These are phyloP conservation scores for Cladosporium sp. DNA, from an alignment of 2,329 filamentous ascomycete genomes.

Conservation along the genomic window DNA sequence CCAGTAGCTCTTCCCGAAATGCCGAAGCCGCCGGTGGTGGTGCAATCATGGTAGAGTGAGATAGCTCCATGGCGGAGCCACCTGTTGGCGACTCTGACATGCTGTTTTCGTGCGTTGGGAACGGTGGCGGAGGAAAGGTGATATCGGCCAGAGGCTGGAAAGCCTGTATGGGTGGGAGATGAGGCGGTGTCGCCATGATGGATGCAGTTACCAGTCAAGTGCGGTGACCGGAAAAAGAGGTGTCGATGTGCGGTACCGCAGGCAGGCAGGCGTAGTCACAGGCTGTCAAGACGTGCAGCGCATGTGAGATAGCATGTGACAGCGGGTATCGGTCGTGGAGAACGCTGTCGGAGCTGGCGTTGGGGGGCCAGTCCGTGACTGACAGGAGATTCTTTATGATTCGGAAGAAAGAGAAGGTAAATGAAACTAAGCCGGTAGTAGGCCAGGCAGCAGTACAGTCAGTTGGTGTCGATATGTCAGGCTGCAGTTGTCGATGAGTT, in stretches of 20 bases:
- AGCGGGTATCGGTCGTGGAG: not conserved
- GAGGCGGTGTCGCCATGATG: conserved; percentile 16
- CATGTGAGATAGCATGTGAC: conserved; percentile 15
- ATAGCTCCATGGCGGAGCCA: conserved; percentile 14
- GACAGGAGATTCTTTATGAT: not conserved
- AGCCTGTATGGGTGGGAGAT: conserved; percentile 13
- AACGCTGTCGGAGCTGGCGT: not conserved
- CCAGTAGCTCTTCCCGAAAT: conserved; percentile 7
- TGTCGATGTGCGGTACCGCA: not conserved
- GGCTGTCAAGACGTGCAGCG: not conserved
- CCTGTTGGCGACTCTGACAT: conserved; percentile 12
- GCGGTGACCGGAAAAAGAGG: not conserved
- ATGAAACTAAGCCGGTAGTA: not conserved
- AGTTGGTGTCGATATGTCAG: not conserved
- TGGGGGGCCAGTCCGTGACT: not conserved
- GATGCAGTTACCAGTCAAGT: not conserved
- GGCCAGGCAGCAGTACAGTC: not conserved
- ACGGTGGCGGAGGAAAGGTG: conserved; percentile 10
- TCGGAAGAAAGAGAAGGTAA: not conserved
- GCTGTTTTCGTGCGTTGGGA: conserved; percentile 1
- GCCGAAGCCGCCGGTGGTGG: conserved; percentile 7
- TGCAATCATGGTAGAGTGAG: conserved; percentile 17
- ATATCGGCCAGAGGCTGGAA: conserved; percentile 15
- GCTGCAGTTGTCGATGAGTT: conserved; percentile 3
- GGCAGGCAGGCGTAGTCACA: not conserved